Conservation (phyloP, 2,329 filamentous ascomycete species). For the Fusarium dlaminii region DNA sequence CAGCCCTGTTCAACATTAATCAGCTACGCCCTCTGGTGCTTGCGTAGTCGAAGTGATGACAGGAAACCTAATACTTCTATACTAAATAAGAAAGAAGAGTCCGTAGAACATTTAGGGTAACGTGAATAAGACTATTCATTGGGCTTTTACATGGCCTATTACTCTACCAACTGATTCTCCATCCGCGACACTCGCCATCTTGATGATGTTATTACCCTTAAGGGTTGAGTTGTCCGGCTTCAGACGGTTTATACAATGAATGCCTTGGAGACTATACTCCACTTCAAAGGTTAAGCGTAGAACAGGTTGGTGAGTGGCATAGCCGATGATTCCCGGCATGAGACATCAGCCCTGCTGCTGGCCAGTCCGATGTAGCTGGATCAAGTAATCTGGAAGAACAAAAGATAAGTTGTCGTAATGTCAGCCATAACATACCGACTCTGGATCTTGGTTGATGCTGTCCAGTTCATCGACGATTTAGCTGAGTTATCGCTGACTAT, state of each 20-base stretch:
- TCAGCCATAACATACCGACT: background rate
- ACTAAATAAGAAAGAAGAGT: background rate
- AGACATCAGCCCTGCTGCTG: background rate
- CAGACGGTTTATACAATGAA: background rate
- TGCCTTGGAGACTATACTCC: background rate
- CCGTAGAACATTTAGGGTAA: background rate
- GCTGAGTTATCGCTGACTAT: no score
- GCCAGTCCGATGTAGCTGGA: no score
- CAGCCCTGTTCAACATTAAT: background rate
- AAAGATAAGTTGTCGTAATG: background rate
- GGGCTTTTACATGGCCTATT: accelerated
- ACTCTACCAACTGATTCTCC: background rate
- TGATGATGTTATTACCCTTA: accelerated
- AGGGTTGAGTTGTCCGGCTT: conserved; percentile 15
- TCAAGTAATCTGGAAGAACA: no score
- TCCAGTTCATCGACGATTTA: background rate
- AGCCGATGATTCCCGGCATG: conserved; percentile 16
- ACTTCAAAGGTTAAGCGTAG: background rate
- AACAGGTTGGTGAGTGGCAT: background rate
- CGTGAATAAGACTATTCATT: background rate
- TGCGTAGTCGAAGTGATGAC: no score
- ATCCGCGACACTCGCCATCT: background rate
- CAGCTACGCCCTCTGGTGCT: no score
- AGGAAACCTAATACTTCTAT: background rate
- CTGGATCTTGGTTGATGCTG: no score